Evolutionary conservation across 257 asterid genomes (phyloP).

Genomic region (Solanum etuberosum): DNA sequence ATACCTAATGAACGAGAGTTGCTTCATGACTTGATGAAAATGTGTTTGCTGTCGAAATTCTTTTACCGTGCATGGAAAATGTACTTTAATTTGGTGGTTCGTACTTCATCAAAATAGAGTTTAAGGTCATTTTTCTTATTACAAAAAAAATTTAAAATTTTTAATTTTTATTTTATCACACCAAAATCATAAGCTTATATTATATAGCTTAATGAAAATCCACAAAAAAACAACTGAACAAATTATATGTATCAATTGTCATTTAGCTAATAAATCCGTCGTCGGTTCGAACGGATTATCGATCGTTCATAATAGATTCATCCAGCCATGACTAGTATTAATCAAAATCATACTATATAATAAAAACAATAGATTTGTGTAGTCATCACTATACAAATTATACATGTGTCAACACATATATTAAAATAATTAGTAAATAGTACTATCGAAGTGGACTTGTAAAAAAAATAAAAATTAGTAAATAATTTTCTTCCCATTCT

Average conservation of each 20-base stretch:
- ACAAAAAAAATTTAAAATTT: too few species aligned
- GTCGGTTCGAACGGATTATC: not conserved
- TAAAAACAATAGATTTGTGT: not conserved
- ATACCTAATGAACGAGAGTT: too few species aligned
- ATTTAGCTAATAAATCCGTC: not conserved
- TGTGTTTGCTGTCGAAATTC: too few species aligned
- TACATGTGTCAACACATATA: not conserved
- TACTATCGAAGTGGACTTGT: not conserved
- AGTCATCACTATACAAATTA: not conserved
- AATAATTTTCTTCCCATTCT: not conserved
- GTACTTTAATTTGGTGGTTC: too few species aligned
- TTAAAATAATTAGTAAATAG: not conserved
- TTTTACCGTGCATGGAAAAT: too few species aligned
- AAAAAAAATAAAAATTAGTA: too few species aligned
- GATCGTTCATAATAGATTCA: not conserved
- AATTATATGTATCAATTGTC: not conserved
- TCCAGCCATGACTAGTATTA: not conserved
- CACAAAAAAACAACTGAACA: accelerated
- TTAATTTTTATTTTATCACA: not conserved
- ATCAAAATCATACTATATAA: not conserved
- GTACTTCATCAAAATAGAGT: too few species aligned
- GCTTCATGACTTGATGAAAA: too few species aligned
- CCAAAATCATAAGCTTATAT: not conserved
- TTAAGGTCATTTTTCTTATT: too few species aligned
- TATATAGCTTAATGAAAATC: not conserved